Evolutionary conservation across 345 rosid genomes (phyloP), one percentile per base, ranked within the genome.

Genomic region (Syzygium aqueum): DNA sequence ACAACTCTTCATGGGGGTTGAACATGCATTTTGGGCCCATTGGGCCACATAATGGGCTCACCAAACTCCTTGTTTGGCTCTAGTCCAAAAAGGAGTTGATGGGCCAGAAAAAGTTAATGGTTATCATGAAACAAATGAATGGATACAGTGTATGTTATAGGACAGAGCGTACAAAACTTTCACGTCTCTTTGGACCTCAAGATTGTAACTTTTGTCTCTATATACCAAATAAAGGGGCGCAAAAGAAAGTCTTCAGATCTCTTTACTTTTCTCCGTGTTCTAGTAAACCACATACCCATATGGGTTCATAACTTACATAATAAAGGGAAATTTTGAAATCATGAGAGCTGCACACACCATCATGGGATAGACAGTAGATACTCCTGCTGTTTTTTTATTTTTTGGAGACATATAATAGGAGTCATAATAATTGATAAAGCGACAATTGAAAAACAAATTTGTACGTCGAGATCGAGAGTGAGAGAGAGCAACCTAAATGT

Each of bases 401-500:
- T 27, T 57, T 25, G 4, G 65, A 59, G 65, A 27, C 65, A 2
- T 61, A 61, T 30, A 61, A 6, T n/a, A n/a, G 17, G n/a, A n/a
- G 33, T 61, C 73, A 12, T 61, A 17, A 30, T 61, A 27, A 61
- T 61, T 51, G 37, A 13, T 8, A 85, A 22, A 33, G 9, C 37
- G 19, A 49, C 57, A 40, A 33, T 6, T 13, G 21, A 25, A n/a
- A 37, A 51, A 37, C 46, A 27, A 30, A 67, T 23, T 11, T 19
- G 8, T 8, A 17, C 3, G 8, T 4, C 12, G 17, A 53, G 3
- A 16, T 12, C 16, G 46, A 19, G 49, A 21, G 73, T 27, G 27
- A 28, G 11, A 37, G 59, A 28, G 7, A 12, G 13, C 17, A 86
- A 95, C 99, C 98, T 94, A 91, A 97, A 97, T 53, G 93, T 93